Percentiles rank a stretch among this genome's conserved stretches.
Conservation (phyloP, 441 rosid species). For the Sinapis alba region DNA sequence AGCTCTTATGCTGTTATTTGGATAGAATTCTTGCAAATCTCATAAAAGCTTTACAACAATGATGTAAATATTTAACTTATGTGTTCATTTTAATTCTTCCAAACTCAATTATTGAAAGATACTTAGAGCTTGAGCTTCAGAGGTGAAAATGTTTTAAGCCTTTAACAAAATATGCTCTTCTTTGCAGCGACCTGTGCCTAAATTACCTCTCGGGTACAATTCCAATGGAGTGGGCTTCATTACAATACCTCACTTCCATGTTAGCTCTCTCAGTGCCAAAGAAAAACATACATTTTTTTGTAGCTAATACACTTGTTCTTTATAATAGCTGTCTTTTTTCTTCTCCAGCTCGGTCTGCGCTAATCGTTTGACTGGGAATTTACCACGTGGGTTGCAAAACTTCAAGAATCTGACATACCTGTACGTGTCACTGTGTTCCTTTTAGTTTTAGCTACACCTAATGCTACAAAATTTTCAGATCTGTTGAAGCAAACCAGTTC, state of each 20-base stretch:
- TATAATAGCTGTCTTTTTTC: neutral
- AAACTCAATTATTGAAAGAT: neutral
- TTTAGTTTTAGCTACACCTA: neutral
- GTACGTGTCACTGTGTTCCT: neutral
- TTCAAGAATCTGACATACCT: constrained; percentile 3
- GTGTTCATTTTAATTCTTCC: neutral
- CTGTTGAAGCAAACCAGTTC: constrained; percentile 5
- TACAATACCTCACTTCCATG: neutral
- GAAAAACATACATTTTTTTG: neutral
- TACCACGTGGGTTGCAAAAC: constrained; percentile 2
- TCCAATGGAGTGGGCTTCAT: constrained; percentile 7
- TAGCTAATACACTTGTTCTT: neutral
- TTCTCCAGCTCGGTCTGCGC: neutral
- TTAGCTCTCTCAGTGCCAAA: neutral
- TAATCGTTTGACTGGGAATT: neutral
- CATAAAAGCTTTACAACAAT: neutral
- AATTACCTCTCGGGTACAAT: neutral
- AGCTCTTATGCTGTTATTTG: neutral
- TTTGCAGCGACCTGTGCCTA: neutral
- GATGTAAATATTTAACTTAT: neutral
- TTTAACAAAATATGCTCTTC: neutral
- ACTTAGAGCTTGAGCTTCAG: neutral
- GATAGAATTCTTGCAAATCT: neutral
- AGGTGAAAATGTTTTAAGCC: neutral
- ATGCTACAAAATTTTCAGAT: neutral